Base-by-base conservation (phyloP, 768 basidiomycete species). In the Mycena polygramma region DNA sequence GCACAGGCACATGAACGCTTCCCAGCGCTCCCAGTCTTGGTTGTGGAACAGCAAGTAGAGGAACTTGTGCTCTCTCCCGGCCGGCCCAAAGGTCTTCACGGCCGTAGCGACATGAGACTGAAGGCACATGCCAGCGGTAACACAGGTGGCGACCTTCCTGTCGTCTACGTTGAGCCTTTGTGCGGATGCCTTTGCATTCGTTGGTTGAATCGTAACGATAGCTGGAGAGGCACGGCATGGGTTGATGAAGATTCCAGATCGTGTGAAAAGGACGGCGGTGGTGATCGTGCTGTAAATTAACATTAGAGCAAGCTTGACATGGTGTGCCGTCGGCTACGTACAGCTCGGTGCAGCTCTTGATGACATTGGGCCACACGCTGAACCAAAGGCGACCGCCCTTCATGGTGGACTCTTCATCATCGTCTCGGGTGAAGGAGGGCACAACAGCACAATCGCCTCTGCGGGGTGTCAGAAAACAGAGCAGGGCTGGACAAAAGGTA, bases 11-110 rank as follows among this genome's bases (percentile, higher is more conserved):
- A 57, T 57, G 39, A 41, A 57, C 4, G 57, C 37, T 2, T n/a
- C 39, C 57, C 57, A 57, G 8, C 57, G 20, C 57, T 41, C 39
- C 57, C 57, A 57, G 57, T 57, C 57, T 24, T 57, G 57, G 57
- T 57, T 26, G n/a, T 57, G 41, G 14, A 57, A 15, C 22, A 57
- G 11, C 11, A 57, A 7, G 15, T 11, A 0, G 15, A 57, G n/a
- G 22, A 22, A 43, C 41, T 57, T 57, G 57, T 43, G 57, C 5
- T 49, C 48, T 0, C 48, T 19, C 2, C 20, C 20, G 14, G 14
- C 35, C 7, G 48, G 20, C 10, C 48, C 48, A n/a, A 7, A 10
- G 5, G 48, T 49, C 10, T 22, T 22, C 4, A 49, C 48, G 6
- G 19, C 22, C n/a, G 20, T 20, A 4, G 10, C 22, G 6, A 49